These are phyloP conservation scores for Coemansia sp. DNA, from an alignment of 192 early-diverging fungal genomes.

Conservation along the genomic window DNA sequence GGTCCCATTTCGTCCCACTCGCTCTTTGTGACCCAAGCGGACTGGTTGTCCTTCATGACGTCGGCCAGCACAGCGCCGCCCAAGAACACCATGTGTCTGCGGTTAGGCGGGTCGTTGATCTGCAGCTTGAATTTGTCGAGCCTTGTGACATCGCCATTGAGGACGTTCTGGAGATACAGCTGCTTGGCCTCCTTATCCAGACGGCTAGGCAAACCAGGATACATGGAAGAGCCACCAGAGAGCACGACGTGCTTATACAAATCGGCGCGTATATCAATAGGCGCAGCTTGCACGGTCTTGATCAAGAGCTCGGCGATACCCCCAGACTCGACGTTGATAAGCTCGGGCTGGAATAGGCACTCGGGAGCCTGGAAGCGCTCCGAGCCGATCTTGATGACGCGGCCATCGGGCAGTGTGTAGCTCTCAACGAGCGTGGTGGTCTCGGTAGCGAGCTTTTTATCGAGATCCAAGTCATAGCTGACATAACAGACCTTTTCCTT, in stretches of 20 bases:
- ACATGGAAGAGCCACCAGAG: constrained; percentile 99
- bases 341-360: constrained; percentile 97
- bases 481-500: constrained; percentile 99
- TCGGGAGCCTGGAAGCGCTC: constrained; percentile 99
- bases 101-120: constrained; percentile 96
- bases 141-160: constrained; percentile 79
- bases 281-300: constrained; percentile 88
- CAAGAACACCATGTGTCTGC: constrained; percentile 98
- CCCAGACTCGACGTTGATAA: constrained; percentile 92
- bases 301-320: constrained; percentile 96
- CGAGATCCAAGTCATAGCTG: constrained; percentile 94
- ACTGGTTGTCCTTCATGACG: constrained; percentile 89
- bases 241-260: constrained; percentile 98
- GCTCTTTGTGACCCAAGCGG: constrained; percentile 91
- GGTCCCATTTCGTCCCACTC: constrained; percentile 94
- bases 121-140: constrained; percentile 95
- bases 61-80: constrained; percentile 97
- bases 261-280: constrained; percentile 91
- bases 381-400: constrained; percentile 97
- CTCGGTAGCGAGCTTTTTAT: constrained; percentile 93
- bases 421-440: constrained; percentile 96
- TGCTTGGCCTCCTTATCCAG: constrained; percentile 99
- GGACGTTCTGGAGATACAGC: constrained; percentile 88
- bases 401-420: constrained; percentile 98
- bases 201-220: constrained; percentile 94